These are phyloP conservation scores for Pyrus pyrifolia DNA, from an alignment of 306 rosid genomes.

Conservation along the genomic window DNA sequence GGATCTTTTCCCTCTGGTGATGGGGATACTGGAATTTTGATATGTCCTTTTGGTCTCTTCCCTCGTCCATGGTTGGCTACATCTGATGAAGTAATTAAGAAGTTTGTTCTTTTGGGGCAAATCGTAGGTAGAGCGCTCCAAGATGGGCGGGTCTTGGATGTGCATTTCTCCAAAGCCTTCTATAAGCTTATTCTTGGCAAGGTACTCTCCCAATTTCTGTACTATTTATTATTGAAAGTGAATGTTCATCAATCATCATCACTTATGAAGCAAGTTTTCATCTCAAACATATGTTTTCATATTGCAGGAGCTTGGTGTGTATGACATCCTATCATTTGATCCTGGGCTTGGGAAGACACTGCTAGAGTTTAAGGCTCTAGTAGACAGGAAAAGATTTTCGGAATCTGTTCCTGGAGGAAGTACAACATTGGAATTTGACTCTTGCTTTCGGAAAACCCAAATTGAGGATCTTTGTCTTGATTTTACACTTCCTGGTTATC, in stretches of 20 bases:
- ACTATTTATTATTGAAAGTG: slow-evolving; percentile 7
- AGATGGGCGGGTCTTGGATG: slow-evolving; percentile 93
- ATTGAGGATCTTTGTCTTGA: slow-evolving; percentile 96
- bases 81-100: slow-evolving; percentile 50
- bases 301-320: slow-evolving; percentile 65
- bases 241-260: background rate
- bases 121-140: slow-evolving; percentile 87
- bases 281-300: slow-evolving; percentile 7
- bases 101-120: slow-evolving; percentile 78
- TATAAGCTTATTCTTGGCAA: slow-evolving; percentile 83
- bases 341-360: slow-evolving; percentile 74
- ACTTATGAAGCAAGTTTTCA: slow-evolving; percentile 9
- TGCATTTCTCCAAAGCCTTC: slow-evolving; percentile 82
- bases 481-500: slow-evolving; percentile 93
- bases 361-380: slow-evolving; percentile 81
- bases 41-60: slow-evolving; percentile 60
- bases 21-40: slow-evolving; percentile 33
- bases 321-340: slow-evolving; percentile 78
- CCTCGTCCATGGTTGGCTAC: slow-evolving; percentile 77
- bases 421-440: slow-evolving; percentile 26
- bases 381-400: slow-evolving; percentile 35
- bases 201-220: slow-evolving; percentile 38
- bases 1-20: slow-evolving; percentile 24
- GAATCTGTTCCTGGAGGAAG: slow-evolving; percentile 39
- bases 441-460: slow-evolving; percentile 43